Conservation (phyloP, 148 eudicot species). For the Rhododendron griersonianum region DNA sequence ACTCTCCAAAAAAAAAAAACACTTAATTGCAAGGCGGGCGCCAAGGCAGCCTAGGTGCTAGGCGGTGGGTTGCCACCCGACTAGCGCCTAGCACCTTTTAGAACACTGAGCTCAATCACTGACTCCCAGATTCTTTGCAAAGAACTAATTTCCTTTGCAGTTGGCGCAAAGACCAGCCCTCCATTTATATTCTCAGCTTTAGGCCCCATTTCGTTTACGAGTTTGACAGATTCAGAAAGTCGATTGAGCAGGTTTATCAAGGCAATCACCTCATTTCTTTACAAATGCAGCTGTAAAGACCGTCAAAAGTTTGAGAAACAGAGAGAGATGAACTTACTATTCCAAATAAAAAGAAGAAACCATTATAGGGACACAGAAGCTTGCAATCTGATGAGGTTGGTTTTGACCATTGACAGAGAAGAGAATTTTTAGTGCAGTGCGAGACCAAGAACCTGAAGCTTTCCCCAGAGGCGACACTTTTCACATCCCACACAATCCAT, state of each 20-base stretch:
- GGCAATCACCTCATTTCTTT: slow-evolving; percentile 60
- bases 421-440: slow-evolving; percentile 51
- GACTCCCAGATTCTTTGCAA: slow-evolving; percentile 31
- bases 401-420: slow-evolving; percentile 56
- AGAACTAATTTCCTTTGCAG: slow-evolving; percentile 13
- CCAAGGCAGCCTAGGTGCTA: too few relatives aligned
- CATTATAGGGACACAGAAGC: slow-evolving; percentile 11
- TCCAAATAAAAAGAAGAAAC: not conserved
- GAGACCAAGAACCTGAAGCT: slow-evolving; percentile 91
- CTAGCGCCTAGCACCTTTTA: too few relatives aligned
- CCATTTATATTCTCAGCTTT: slow-evolving; percentile 28
- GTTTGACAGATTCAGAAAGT: slow-evolving; percentile 48
- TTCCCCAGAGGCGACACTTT: slow-evolving; percentile 72
- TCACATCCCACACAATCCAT: too few relatives aligned
- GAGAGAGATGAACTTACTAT: not conserved
- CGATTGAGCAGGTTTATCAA: slow-evolving; percentile 47
- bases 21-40: too few relatives aligned
- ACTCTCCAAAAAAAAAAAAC: too few relatives aligned
- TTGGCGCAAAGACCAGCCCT: slow-evolving; percentile 25
- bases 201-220: slow-evolving; percentile 38
- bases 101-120: not conserved
- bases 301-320: not conserved
- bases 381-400: slow-evolving; percentile 42
- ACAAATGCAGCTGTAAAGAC: slow-evolving; percentile 31
- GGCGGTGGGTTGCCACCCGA: too few relatives aligned